A percentile compares a stretch with the other conserved stretches of the same genome.
phyloP scores from a whole-genome alignment of 2,329 filamentous ascomycete genomes.

The Drechslerella coelobrocha region DNA sequence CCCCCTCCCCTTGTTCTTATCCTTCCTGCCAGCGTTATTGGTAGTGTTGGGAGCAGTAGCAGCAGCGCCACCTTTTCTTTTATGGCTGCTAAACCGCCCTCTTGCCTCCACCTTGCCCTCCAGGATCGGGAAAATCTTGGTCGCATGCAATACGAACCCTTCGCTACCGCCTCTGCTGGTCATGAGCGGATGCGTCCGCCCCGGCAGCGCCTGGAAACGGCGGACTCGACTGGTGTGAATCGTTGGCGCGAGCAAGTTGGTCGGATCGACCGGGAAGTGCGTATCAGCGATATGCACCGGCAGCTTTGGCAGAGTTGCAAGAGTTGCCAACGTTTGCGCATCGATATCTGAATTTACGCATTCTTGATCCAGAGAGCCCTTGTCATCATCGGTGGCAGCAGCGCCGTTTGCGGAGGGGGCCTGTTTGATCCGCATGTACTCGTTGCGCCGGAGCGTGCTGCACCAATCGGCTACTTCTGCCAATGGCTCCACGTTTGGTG shows the following conservation, averaged over 20 bases:
- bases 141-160: slow-evolving; percentile 86
- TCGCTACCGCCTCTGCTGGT: slow-evolving; percentile 84
- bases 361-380: slow-evolving; percentile 60
- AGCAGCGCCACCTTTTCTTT: slow-evolving; percentile 19
- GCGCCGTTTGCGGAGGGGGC: not conserved
- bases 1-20: not conserved
- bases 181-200: slow-evolving; percentile 93
- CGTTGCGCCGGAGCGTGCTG: slow-evolving; percentile 77
- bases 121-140: slow-evolving; percentile 74
- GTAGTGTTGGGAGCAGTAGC: no score
- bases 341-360: slow-evolving; percentile 57
- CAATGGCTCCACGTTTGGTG: slow-evolving; percentile 78
- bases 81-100: slow-evolving; percentile 60
- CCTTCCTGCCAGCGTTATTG: not conserved
- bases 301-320: slow-evolving; percentile 25
- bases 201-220: slow-evolving; percentile 88
- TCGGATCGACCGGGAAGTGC: slow-evolving; percentile 66
- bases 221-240: slow-evolving; percentile 81
- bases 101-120: slow-evolving; percentile 81
- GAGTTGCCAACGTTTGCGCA: slow-evolving; percentile 32
- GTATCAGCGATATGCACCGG: slow-evolving; percentile 25
- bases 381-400: not conserved
- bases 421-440: slow-evolving; percentile 67
- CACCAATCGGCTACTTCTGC: slow-evolving; percentile 81
- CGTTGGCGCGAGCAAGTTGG: slow-evolving; percentile 76